phyloP scores from a whole-genome alignment of 1,284 basidiomycete genomes.

The Pseudozyma flocculosa region DNA sequence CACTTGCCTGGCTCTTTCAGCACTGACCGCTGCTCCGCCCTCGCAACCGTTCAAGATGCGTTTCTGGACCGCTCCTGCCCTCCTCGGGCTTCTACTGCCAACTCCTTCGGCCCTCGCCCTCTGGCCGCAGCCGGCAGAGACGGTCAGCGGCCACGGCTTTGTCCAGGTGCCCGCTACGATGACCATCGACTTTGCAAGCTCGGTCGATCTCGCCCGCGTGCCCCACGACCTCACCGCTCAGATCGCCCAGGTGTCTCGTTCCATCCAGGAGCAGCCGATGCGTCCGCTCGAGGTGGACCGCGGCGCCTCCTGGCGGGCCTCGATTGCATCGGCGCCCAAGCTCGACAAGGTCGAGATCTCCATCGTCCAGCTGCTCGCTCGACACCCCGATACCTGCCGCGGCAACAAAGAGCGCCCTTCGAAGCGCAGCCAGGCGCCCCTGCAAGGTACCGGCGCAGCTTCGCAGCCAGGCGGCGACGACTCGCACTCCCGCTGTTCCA shows the following conservation, averaged over 20 bases:
- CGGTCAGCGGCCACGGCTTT: constrained; percentile 62
- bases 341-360: constrained; percentile 20
- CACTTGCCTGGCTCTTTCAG: too few species aligned
- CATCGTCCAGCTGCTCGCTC: constrained; percentile 19
- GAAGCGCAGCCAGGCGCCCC: constrained; percentile 3
- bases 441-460: not conserved
- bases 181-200: constrained; percentile 60
- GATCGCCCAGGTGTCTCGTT: constrained; percentile 59
- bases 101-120: constrained; percentile 13
- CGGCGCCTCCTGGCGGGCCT: constrained; percentile 60
- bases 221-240: constrained; percentile 67
- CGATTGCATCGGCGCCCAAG: constrained; percentile 53
- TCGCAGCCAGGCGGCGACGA: not conserved
- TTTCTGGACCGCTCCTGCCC: too few species aligned
- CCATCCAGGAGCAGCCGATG: constrained; percentile 60
- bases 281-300: constrained; percentile 64
- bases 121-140: constrained; percentile 60
- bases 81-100: too few species aligned
- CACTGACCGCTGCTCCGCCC: too few species aligned
- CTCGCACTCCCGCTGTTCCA: constrained; percentile 2
- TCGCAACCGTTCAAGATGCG: too few species aligned
- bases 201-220: constrained; percentile 63
- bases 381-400: constrained; percentile 1
- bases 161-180: constrained; percentile 64
- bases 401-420: too few species aligned